Base-by-base conservation (phyloP, 768 basidiomycete genomes). In the Podaxis pistillaris region DNA sequence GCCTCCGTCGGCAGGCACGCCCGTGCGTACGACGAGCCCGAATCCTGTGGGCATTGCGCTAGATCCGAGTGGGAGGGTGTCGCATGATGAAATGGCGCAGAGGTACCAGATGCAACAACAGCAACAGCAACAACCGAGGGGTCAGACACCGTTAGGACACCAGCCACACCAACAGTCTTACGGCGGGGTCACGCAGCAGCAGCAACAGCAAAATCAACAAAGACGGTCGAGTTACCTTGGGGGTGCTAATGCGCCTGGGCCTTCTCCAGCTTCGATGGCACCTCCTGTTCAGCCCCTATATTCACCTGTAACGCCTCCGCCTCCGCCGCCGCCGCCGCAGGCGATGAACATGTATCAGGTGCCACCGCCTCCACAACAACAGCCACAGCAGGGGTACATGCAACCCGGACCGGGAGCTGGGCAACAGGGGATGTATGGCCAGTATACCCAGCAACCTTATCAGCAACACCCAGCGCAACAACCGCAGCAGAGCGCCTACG, bases 21-120 rank as follows among this genome's bases (percentile, higher is more conserved):
- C 78, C 68, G 65, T 76, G 44, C 83, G 89, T 0, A 80, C 88
- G n/a, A 79, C 88, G 13, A 92, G 89, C 62, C 89, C 89, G 33
- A 93, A 90, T 62, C 79, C 80, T n/a, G 81, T 93, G 3, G 94
- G 95, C 2, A 96, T 96, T 63, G 83, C 86, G 2, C 78, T 96
- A 2, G 94, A 93, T 65, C 87, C 89, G 0, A 84, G 79, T 62
- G 95, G 94, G 7, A 82, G 87, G 13, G 95, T 96, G 4, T 78
- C 89, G 38, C 86, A 89, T 64, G 95, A 96, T 73, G 81, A 84
- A 44, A 86, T 94, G 86, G 89, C 89, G 13, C 83, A 83, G 64
- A 78, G 73, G 58, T 85, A 83, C 66, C 79, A 80, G 58, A 75
- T 78, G 24, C 83, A 80, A 22, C 74, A 76, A 17, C 74, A 77